Percentiles rank a stretch among this genome's conserved stretches.
phyloP scores from a whole-genome alignment of 352 stramenopile species.

The Pythium scleroteichum region DNA sequence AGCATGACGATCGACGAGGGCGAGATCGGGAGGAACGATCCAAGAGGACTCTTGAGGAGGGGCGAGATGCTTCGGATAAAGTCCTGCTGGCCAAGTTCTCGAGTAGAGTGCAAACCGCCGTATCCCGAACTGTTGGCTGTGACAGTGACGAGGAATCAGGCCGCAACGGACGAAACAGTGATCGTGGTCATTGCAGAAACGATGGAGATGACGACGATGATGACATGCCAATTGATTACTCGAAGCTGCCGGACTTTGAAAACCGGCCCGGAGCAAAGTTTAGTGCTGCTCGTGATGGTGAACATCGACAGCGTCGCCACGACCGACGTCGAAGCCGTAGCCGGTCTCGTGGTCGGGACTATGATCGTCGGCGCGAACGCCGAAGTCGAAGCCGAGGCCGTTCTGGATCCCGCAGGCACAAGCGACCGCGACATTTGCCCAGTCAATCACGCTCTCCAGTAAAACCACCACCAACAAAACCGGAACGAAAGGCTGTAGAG shows the following conservation, averaged over 20 bases:
- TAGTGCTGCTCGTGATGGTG: constrained; percentile 23
- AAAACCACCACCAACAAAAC: constrained; percentile 1
- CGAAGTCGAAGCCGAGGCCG: constrained; percentile 18
- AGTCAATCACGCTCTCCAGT: constrained; percentile 20
- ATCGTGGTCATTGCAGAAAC: neutral
- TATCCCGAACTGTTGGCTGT: constrained; percentile 39
- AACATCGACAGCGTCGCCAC: neutral
- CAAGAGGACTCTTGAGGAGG: constrained; percentile 35
- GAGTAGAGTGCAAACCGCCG: constrained; percentile 51
- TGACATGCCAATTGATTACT: constrained; percentile 78
- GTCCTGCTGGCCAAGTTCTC: constrained; percentile 64
- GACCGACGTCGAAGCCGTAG: constrained; percentile 31
- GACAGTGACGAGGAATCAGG: neutral
- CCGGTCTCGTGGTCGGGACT: constrained; percentile 2
- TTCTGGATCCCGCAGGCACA: neutral
- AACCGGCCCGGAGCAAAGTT: constrained; percentile 35
- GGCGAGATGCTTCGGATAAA: constrained; percentile 61
- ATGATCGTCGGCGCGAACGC: neutral
- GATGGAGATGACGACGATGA: constrained; percentile 29
- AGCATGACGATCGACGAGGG: constrained; percentile 18
- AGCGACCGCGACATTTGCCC: constrained; percentile 8
- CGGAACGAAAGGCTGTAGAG: constrained; percentile 1
- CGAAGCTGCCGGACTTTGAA: constrained; percentile 73
- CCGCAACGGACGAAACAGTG: neutral
- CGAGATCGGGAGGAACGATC: constrained; percentile 9